Evolutionary conservation across 2,329 filamentous ascomycete species (phyloP).

Genomic region (Penicillium sp.): DNA sequence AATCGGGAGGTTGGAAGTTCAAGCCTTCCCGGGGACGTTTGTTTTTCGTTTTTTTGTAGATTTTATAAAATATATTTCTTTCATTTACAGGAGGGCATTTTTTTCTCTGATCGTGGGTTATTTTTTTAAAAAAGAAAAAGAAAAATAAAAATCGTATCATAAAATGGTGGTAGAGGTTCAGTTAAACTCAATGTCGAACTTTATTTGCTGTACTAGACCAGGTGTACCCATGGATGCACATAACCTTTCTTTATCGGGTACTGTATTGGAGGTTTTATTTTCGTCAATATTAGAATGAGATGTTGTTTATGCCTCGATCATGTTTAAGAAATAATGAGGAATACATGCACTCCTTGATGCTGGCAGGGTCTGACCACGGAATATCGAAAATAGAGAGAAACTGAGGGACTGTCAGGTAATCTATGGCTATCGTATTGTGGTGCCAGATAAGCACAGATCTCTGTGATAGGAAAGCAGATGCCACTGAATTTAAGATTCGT

Average conservation of each 20-base stretch:
- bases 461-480: not conserved
- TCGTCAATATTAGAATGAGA: not conserved
- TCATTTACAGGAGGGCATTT: not conserved
- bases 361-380: not conserved
- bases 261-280: not conserved
- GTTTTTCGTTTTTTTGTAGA: not conserved
- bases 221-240: not conserved
- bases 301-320: not conserved
- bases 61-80: not conserved
- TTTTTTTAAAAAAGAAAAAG: not conserved
- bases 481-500: not conserved
- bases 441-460: no score
- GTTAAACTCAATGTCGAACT: not conserved
- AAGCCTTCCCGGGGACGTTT: conserved; percentile 41
- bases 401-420: not conserved
- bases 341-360: not conserved
- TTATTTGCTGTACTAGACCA: not conserved
- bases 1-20: conserved; percentile 42
- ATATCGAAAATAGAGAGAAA: not conserved
- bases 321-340: no score
- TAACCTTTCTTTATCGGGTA: not conserved
- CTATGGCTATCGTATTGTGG: no score
- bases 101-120: not conserved
- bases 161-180: not conserved
- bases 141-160: not conserved